Conservation (phyloP, 1,284 basidiomycete genomes). For the Boletus hoseneyae region DNA sequence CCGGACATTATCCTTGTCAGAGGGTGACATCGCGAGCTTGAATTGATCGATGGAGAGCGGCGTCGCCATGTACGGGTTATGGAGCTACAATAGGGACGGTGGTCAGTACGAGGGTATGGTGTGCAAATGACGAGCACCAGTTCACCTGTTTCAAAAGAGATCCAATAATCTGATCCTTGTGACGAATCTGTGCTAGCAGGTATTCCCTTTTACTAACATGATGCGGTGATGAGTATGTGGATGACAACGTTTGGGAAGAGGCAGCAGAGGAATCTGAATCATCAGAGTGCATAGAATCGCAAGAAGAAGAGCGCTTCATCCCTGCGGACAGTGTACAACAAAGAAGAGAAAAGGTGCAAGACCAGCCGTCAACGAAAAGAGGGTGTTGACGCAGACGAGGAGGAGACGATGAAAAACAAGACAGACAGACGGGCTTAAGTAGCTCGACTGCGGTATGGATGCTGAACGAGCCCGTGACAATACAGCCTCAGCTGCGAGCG, state of each 20-base stretch:
- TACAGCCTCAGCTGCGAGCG: constrained; percentile 17
- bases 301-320: constrained; percentile 24
- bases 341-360: neutral
- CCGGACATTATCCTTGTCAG: constrained; percentile 62
- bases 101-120: constrained; percentile 5
- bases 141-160: constrained; percentile 73
- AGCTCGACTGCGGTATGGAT: constrained; percentile 12
- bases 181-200: constrained; percentile 73
- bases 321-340: neutral
- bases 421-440: constrained; percentile 23
- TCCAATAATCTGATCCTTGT: constrained; percentile 81
- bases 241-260: constrained; percentile 30
- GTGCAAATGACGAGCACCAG: constrained; percentile 3
- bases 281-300: constrained; percentile 21
- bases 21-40: constrained; percentile 67
- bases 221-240: constrained; percentile 25
- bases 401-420: neutral
- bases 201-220: constrained; percentile 72
- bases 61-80: constrained; percentile 74
- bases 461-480: neutral
- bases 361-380: constrained; percentile 12
- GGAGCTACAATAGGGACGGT: constrained; percentile 45
- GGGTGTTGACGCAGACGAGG: too few relatives aligned
- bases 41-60: constrained; percentile 75
- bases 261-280: constrained; percentile 18